These are phyloP conservation scores for Periconia macrospinosa DNA, from an alignment of 2,329 filamentous ascomycete species.

Conservation along the genomic window DNA sequence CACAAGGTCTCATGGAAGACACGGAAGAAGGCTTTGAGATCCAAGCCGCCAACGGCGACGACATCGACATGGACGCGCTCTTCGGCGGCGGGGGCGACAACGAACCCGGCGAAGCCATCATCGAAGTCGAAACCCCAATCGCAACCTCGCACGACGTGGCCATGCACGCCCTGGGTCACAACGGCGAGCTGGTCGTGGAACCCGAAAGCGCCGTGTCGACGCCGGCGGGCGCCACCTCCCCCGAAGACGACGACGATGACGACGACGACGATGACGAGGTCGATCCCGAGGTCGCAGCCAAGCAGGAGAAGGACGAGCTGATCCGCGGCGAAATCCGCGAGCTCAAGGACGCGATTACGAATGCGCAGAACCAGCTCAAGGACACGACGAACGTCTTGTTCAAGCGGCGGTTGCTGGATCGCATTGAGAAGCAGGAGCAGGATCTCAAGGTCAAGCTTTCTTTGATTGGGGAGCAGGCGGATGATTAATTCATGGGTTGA, in stretches of 20 bases:
- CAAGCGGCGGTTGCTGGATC: conserved; percentile 52
- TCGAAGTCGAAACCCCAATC: conserved; percentile 38
- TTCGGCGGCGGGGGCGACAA: conserved; percentile 19
- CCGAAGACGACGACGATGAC: conserved; percentile 49
- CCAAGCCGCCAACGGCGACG: conserved; percentile 31
- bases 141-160: conserved; percentile 38
- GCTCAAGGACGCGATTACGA: conserved; percentile 54
- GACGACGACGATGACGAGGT: conserved; percentile 46
- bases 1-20: conserved; percentile 38
- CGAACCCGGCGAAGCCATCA: conserved; percentile 7
- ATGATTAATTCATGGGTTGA: conserved; percentile 15
- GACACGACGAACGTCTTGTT: conserved; percentile 53
- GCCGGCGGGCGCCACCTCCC: conserved; percentile 34
- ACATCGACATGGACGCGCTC: conserved; percentile 31
- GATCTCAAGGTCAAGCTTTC: conserved; percentile 59
- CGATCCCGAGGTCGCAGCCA: conserved; percentile 56
- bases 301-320: conserved; percentile 51
- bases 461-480: conserved; percentile 40
- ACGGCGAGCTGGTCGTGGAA: conserved; percentile 28
- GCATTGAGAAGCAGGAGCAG: conserved; percentile 49
- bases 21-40: conserved; percentile 22
- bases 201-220: conserved; percentile 36
- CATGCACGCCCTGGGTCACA: conserved; percentile 39
- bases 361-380: conserved; percentile 46
- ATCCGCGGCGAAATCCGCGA: conserved; percentile 58